Evolutionary conservation across 768 basidiomycete species (phyloP).

Genomic region (Macrolepiota dolichaula): DNA sequence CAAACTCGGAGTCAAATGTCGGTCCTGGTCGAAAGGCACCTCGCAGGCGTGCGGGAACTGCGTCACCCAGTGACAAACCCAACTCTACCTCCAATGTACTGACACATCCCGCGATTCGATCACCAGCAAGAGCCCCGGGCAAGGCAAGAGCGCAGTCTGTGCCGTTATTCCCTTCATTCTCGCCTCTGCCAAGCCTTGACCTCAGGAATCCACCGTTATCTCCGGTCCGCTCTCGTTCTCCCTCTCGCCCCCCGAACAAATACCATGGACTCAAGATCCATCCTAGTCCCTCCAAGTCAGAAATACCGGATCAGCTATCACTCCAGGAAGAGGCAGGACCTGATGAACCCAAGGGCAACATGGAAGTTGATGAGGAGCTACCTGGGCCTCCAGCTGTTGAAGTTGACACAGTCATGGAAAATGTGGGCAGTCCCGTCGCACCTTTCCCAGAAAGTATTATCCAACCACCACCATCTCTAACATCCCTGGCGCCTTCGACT

Average conservation of each 20-base stretch:
- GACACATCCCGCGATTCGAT: conserved; percentile 16
- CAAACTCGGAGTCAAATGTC: conserved; percentile 30
- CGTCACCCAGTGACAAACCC: conserved; percentile 20
- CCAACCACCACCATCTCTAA: conserved; percentile 12
- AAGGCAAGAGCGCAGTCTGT: conserved; percentile 44
- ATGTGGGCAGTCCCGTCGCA: no score
- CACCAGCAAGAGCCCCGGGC: conserved; percentile 17
- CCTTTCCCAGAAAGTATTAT: not conserved
- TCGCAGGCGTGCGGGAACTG: conserved; percentile 23
- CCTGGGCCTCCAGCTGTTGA: not conserved
- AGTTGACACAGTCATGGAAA: not conserved
- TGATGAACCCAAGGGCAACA: conserved; percentile 19
- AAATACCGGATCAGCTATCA: not conserved
- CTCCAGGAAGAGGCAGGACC: conserved; percentile 10
- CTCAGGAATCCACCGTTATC: conserved; percentile 40
- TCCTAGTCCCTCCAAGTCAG: conserved; percentile 16
- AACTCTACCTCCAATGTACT: conserved; percentile 21
- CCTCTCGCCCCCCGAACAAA: conserved; percentile 43
- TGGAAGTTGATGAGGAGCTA: conserved; percentile 22
- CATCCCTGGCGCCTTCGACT: conserved; percentile 16
- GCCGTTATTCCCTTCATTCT: conserved; percentile 33
- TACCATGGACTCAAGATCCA: conserved; percentile 29
- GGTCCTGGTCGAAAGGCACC: conserved; percentile 17
- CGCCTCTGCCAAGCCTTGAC: conserved; percentile 34
- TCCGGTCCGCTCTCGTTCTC: conserved; percentile 33